Percentiles rank a stretch among this genome's conserved stretches.
These are phyloP conservation scores for Stromatinia cepivora DNA, from an alignment of 2,329 filamentous ascomycete species.

Conservation along the genomic window DNA sequence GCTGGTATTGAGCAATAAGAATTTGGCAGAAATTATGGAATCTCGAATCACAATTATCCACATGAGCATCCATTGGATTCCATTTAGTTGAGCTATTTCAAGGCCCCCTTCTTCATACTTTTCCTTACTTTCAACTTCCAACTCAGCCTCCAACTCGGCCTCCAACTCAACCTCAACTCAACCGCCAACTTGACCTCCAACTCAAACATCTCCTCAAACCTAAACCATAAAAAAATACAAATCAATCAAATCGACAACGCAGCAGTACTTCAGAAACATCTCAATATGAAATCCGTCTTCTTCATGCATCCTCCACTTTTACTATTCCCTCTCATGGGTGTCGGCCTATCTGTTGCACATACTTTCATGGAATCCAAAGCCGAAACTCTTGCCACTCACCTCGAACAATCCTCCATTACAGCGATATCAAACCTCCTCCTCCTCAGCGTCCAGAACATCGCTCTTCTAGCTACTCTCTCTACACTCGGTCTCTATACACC, in stretches of 20 bases:
- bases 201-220: background rate
- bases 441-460: background rate
- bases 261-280: background rate
- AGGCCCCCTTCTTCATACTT: background rate
- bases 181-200: background rate
- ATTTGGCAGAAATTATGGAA: background rate
- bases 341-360: background rate
- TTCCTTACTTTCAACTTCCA: background rate
- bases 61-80: background rate
- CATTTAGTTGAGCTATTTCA: background rate
- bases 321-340: background rate
- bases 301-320: background rate
- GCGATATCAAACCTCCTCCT: background rate
- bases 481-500: slow-evolving; percentile 3
- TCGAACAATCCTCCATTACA: background rate
- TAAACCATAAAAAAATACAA: background rate
- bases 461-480: background rate
- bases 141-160: background rate
- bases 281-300: background rate
- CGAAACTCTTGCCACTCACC: background rate
- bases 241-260: background rate
- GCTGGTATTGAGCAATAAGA: background rate
- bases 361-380: background rate
- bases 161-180: background rate
- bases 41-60: background rate